Percentiles rank a stretch among this genome's conserved stretches.
Conservation (phyloP, 2,329 filamentous ascomycete species). For the Coniochaeta sp. region DNA sequence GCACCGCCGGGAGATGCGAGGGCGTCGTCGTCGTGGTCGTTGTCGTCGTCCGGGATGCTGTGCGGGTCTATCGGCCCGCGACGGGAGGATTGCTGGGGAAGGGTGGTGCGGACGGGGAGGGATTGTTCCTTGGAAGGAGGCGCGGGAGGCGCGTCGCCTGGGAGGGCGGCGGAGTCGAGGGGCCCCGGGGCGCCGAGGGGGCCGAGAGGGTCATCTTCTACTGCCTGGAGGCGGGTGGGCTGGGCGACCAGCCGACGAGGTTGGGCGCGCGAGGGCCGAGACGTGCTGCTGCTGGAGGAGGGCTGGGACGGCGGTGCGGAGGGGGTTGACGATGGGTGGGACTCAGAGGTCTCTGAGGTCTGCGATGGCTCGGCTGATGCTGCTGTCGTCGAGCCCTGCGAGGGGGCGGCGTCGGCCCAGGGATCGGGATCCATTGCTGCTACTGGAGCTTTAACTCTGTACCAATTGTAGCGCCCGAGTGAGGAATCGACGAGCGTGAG, state of each 20-base stretch:
- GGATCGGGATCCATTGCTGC: background rate
- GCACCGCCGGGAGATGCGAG: slow-evolving; percentile 39
- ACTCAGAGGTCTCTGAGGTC: background rate
- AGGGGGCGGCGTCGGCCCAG: slow-evolving; percentile 1
- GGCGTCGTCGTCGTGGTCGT: slow-evolving; percentile 31
- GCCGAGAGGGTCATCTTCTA: slow-evolving; percentile 68
- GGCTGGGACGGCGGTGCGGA: background rate
- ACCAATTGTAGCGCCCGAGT: background rate
- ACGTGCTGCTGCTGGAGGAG: background rate
- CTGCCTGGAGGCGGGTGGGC: slow-evolving; percentile 69
- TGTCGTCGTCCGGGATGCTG: slow-evolving; percentile 65
- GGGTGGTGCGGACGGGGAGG: slow-evolving; percentile 50
- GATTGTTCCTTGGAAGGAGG: slow-evolving; percentile 56
- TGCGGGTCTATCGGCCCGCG: slow-evolving; percentile 49
- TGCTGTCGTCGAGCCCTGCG: background rate
- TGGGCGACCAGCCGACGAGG: slow-evolving; percentile 56
- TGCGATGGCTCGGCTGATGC: background rate
- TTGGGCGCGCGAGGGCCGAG: background rate
- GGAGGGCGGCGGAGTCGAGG: slow-evolving; percentile 33
- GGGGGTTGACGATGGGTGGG: background rate
- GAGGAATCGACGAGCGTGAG: background rate
- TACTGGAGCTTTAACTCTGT: background rate
- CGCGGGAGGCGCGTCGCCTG: slow-evolving; percentile 46
- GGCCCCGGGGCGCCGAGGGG: slow-evolving; percentile 58
- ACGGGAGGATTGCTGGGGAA: slow-evolving; percentile 29